These are phyloP conservation scores for Fragaria vesca DNA, from an alignment of 306 rosid genomes.

Conservation along the genomic window DNA sequence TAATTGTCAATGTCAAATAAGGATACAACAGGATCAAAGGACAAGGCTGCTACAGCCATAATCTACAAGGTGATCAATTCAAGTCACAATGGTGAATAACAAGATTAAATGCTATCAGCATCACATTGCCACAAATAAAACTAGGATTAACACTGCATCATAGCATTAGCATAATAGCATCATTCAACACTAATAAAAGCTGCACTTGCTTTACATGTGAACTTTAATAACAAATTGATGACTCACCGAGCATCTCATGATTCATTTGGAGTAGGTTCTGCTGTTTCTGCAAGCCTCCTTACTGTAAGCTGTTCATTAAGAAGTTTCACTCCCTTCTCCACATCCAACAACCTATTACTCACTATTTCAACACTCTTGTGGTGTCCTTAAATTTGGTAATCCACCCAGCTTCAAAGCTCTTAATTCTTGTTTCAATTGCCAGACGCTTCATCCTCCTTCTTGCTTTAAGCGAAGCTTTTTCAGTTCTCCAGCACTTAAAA, in stretches of 20 bases:
- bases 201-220: neutral
- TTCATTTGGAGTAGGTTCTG: conserved; percentile 39
- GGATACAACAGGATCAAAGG: neutral
- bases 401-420: conserved; percentile 54
- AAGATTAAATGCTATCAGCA: neutral
- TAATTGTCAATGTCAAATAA: neutral
- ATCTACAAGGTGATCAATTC: neutral
- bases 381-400: conserved; percentile 37
- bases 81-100: neutral
- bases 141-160: neutral
- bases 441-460: conserved; percentile 54
- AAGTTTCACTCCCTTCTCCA: conserved; percentile 46
- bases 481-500: conserved; percentile 68
- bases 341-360: conserved; percentile 39
- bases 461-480: conserved; percentile 64
- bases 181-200: conserved; percentile 4
- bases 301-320: conserved; percentile 45
- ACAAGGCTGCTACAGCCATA: neutral
- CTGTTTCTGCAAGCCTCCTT: conserved; percentile 34
- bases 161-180: neutral
- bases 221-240: conserved; percentile 14
- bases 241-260: conserved; percentile 36
- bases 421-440: conserved; percentile 42
- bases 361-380: conserved; percentile 36
- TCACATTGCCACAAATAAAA: neutral